Conservation (phyloP, 148 eudicot genomes). For the Chenopodium formosanum region DNA sequence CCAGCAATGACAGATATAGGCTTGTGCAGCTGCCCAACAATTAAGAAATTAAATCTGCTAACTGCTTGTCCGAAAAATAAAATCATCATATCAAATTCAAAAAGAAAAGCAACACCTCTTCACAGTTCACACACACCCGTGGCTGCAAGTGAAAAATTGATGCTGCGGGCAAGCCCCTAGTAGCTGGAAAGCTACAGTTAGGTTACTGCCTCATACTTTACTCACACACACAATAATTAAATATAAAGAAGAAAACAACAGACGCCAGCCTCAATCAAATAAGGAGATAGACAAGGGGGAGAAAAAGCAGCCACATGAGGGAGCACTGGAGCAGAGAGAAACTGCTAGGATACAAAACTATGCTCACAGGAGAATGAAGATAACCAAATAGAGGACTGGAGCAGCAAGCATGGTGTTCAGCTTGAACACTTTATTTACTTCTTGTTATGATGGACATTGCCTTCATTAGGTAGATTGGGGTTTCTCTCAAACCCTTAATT, state of each 20-base stretch:
- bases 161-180: not conserved
- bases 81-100: no score
- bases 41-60: no score
- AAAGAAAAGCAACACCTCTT: not conserved
- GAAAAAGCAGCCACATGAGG: not conserved
- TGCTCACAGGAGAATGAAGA: not conserved
- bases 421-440: not conserved
- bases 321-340: not conserved
- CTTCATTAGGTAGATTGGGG: not conserved
- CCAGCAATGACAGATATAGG: not conserved
- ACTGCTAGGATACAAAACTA: no score
- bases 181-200: not conserved
- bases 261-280: not conserved
- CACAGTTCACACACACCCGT: not conserved
- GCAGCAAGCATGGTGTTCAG: not conserved
- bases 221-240: not conserved
- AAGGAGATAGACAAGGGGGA: not conserved
- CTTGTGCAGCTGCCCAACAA: not conserved
- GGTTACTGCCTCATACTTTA: not conserved
- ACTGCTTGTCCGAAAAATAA: not conserved
- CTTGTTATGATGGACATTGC: not conserved
- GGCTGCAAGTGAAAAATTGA: no score
- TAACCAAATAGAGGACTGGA: not conserved
- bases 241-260: no score
- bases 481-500: not conserved